A percentile compares a stretch with the other conserved stretches of the same genome.
Conservation (phyloP, 371 early-diverging fungal genomes). For the Mucor saturninus region DNA sequence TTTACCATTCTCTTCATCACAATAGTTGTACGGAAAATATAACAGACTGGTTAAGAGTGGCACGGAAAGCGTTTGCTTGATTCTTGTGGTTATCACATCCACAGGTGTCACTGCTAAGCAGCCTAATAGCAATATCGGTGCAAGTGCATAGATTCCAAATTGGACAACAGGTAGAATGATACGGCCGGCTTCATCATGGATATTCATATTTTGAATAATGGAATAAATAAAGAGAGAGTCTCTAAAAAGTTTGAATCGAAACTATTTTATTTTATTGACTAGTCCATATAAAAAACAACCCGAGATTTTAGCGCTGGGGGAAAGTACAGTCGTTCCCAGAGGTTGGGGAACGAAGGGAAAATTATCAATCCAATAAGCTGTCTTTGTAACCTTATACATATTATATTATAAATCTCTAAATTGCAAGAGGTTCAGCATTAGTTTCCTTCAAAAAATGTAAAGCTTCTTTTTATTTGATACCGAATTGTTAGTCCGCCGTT, state of each 20-base stretch:
- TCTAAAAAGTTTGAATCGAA: background rate
- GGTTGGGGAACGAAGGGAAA: no score
- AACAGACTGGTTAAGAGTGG: background rate
- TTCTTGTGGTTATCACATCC: background rate
- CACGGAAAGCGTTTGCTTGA: background rate
- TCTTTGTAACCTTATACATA: no score
- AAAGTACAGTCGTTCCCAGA: no score
- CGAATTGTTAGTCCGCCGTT: no score
- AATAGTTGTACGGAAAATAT: background rate
- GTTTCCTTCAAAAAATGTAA: no score
- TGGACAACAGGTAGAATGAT: background rate
- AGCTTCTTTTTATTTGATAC: no score
- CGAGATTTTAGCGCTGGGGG: no score
- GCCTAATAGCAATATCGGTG: background rate
- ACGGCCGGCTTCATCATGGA: background rate
- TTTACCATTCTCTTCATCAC: slow-evolving; percentile 1
- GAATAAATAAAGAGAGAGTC: background rate
- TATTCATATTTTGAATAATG: background rate
- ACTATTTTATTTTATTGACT: no score
- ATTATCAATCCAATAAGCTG: no score
- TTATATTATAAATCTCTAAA: no score
- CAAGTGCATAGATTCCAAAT: background rate
- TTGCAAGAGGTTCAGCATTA: no score
- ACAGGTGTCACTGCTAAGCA: background rate
- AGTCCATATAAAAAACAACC: no score